Percentiles rank a stretch among this genome's conserved stretches.
Conservation (phyloP, 1,139 yeast genomes). For the Candida sojae region DNA sequence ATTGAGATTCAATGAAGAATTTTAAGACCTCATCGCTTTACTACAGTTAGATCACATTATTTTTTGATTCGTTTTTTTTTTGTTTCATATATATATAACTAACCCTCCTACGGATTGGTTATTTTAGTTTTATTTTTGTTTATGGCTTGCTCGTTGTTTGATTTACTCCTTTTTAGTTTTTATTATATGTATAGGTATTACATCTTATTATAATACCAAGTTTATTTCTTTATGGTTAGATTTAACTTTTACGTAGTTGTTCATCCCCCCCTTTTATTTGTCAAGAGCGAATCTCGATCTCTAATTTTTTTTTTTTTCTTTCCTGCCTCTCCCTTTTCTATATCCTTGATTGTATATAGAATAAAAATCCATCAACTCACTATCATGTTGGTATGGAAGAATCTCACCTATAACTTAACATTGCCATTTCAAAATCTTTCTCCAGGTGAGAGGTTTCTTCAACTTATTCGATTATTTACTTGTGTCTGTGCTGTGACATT, state of each 20-base stretch:
- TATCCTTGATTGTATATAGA: too few species aligned
- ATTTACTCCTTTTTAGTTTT: background rate
- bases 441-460: constrained; percentile 31
- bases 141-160: background rate
- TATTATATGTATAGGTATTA: background rate
- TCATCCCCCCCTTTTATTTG: background rate
- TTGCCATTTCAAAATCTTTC: constrained; percentile 33
- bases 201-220: background rate
- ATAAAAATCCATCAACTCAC: background rate
- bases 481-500: constrained; percentile 16
- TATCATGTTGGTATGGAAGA: constrained; percentile 3
- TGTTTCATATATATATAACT: background rate
- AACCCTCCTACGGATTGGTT: background rate
- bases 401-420: background rate
- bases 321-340: background rate
- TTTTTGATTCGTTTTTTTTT: background rate
- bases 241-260: background rate
- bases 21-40: constrained; percentile 23
- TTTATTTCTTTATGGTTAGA: background rate
- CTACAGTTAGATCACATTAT: background rate
- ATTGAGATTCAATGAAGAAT: constrained; percentile 47
- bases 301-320: background rate
- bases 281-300: too few species aligned
- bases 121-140: background rate
- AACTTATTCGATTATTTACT: constrained; percentile 28